These are phyloP conservation scores for Xerocomellus chrysenteron DNA, from an alignment of 768 basidiomycete genomes.

Conservation along the genomic window DNA sequence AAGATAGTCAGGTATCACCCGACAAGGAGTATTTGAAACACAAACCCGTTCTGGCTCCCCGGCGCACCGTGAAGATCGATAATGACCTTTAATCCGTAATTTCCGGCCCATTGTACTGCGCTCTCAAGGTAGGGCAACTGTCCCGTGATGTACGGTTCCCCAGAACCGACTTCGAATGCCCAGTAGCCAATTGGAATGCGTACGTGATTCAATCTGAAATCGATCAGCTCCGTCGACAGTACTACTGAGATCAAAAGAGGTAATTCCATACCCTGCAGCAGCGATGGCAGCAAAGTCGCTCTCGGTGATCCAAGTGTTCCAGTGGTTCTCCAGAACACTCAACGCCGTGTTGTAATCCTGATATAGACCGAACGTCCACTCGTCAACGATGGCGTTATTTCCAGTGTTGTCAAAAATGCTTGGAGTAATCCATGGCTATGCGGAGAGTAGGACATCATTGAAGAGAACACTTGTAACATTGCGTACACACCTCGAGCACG, in stretches of 20 bases:
- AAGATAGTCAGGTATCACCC: slow-evolving; percentile 5
- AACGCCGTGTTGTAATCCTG: slow-evolving; percentile 51
- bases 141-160: slow-evolving; percentile 78
- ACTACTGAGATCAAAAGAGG: not conserved
- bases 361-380: slow-evolving; percentile 73
- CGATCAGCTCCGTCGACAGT: slow-evolving; percentile 6
- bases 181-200: slow-evolving; percentile 88
- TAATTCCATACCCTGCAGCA: slow-evolving; percentile 58
- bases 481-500: slow-evolving; percentile 45
- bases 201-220: slow-evolving; percentile 70
- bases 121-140: slow-evolving; percentile 68
- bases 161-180: slow-evolving; percentile 78
- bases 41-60: slow-evolving; percentile 80
- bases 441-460: slow-evolving; percentile 44
- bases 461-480: not conserved
- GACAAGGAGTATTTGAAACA: not conserved
- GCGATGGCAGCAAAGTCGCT: slow-evolving; percentile 74
- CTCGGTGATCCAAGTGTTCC: slow-evolving; percentile 85
- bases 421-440: slow-evolving; percentile 77
- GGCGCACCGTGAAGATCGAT: slow-evolving; percentile 80
- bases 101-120: slow-evolving; percentile 68
- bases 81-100: slow-evolving; percentile 74
- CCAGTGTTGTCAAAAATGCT: slow-evolving; percentile 63
- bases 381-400: slow-evolving; percentile 61
- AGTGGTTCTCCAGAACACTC: slow-evolving; percentile 60